These are phyloP conservation scores for Colletotrichum sp. DNA, from an alignment of 2,329 filamentous ascomycete genomes.

Conservation along the genomic window DNA sequence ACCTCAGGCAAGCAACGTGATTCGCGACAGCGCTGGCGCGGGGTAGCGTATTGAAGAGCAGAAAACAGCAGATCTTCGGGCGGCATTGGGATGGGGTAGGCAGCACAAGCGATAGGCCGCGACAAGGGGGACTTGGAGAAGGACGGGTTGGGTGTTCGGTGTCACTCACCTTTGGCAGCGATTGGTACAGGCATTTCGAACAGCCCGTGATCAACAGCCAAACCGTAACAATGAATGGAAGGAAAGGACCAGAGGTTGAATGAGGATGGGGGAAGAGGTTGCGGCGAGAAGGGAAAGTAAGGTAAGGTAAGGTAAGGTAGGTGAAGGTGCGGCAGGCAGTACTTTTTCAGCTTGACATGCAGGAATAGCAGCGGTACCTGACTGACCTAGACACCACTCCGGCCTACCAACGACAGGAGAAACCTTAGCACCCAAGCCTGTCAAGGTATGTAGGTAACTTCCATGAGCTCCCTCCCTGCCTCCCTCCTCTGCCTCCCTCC, in stretches of 20 bases:
- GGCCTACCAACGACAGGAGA: background rate
- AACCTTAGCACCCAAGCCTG: background rate
- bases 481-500: no score
- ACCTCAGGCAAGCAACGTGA: conserved; percentile 19
- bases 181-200: conserved; percentile 20
- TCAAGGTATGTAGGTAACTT: background rate
- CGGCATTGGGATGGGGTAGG: conserved; percentile 3
- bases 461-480: background rate
- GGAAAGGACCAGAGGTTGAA: background rate
- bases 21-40: conserved; percentile 15
- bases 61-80: conserved; percentile 16
- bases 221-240: background rate
- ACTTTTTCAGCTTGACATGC: background rate
- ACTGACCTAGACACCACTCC: background rate
- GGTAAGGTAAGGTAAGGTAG: background rate
- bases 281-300: background rate
- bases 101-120: conserved; percentile 8
- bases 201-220: conserved; percentile 2
- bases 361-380: background rate
- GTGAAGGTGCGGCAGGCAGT: background rate
- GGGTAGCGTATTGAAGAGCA: conserved; percentile 6
- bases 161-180: conserved; percentile 21
- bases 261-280: background rate
- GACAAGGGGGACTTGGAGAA: background rate
- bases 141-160: background rate